Evolutionary conservation across 1,139 yeast genomes (phyloP).

Genomic region (Zygosaccharomyces sapae): DNA sequence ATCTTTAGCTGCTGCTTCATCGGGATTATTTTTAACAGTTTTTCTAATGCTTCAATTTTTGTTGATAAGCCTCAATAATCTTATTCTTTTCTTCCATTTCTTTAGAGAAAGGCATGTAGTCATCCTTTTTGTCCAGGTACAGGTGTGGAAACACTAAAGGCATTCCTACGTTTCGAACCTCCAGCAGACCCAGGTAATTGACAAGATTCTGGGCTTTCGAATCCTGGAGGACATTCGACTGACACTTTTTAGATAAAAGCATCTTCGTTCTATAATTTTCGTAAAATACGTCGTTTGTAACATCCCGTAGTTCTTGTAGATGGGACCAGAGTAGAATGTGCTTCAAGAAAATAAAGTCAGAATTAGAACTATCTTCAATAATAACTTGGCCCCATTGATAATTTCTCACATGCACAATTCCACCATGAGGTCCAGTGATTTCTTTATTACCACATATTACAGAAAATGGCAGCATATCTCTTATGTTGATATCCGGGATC

Average conservation of each 20-base stretch:
- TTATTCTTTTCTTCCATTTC: conserved; percentile 25
- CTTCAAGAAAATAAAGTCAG: conserved; percentile 63
- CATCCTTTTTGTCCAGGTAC: conserved; percentile 1
- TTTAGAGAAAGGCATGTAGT: conserved; percentile 3
- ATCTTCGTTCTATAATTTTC: conserved; percentile 66
- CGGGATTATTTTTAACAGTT: conserved; percentile 10
- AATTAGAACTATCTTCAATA: conserved; percentile 52
- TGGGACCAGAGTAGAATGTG: conserved; percentile 72
- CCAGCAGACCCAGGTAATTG: conserved; percentile 1
- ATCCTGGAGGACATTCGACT: conserved; percentile 7
- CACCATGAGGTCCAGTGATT: conserved; percentile 25
- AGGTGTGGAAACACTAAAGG: conserved; percentile 9
- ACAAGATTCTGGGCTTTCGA: conserved; percentile 1
- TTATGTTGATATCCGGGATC: conserved; percentile 26
- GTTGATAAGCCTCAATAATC: conserved; percentile 25
- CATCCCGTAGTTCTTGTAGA: conserved; percentile 67
- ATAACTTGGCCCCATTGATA: conserved; percentile 46
- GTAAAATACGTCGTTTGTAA: conserved; percentile 62
- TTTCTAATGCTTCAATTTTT: conserved; percentile 21
- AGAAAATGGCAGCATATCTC: conserved; percentile 46
- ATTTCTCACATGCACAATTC: conserved; percentile 37
- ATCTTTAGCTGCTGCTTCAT: not conserved
- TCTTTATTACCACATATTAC: conserved; percentile 44
- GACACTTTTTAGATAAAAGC: conserved; percentile 10
- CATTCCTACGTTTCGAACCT: conserved; percentile 8